phyloP scores from a whole-genome alignment of 2,329 filamentous ascomycete species.

The Pseudonectria buxi region DNA sequence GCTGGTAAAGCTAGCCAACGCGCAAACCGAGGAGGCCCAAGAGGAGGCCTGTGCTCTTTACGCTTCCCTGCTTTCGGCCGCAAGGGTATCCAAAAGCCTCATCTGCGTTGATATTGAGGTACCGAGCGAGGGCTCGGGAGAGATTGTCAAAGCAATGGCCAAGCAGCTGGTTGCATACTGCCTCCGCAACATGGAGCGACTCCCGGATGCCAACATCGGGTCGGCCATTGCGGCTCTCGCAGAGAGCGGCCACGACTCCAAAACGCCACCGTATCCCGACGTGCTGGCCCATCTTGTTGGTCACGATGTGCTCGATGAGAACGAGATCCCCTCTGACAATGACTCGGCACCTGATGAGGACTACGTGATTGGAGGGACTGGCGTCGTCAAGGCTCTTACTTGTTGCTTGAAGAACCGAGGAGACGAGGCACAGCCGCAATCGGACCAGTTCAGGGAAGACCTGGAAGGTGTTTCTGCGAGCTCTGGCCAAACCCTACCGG shows the following conservation, averaged over 20 bases:
- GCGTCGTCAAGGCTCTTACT: conserved; percentile 86
- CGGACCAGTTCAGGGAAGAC: conserved; percentile 46
- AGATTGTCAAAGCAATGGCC: conserved; percentile 84
- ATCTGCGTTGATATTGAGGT: conserved; percentile 90
- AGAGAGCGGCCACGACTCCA: conserved; percentile 23
- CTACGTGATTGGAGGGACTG: conserved; percentile 92
- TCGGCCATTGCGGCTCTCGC: conserved; percentile 37
- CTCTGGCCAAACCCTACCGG: conserved; percentile 33
- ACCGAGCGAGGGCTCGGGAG: conserved; percentile 71
- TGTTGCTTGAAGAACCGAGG: conserved; percentile 79
- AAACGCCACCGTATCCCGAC: conserved; percentile 55
- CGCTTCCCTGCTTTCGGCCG: conserved; percentile 82
- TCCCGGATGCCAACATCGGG: conserved; percentile 59
- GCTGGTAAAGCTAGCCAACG: conserved; percentile 63
- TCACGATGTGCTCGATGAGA: conserved; percentile 47
- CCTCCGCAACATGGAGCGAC: conserved; percentile 79
- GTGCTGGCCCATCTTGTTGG: conserved; percentile 84
- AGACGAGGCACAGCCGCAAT: conserved; percentile 51
- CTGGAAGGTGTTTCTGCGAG: conserved; percentile 44
- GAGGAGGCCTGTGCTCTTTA: conserved; percentile 94
- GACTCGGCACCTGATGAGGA: conserved; percentile 78
- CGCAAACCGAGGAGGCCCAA: conserved; percentile 70
- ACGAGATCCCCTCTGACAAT: conserved; percentile 50
- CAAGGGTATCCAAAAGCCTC: conserved; percentile 73
- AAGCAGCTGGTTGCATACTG: conserved; percentile 95